Conservation (phyloP, 805 yeast species). For the Saccharomycopsis malanga region DNA sequence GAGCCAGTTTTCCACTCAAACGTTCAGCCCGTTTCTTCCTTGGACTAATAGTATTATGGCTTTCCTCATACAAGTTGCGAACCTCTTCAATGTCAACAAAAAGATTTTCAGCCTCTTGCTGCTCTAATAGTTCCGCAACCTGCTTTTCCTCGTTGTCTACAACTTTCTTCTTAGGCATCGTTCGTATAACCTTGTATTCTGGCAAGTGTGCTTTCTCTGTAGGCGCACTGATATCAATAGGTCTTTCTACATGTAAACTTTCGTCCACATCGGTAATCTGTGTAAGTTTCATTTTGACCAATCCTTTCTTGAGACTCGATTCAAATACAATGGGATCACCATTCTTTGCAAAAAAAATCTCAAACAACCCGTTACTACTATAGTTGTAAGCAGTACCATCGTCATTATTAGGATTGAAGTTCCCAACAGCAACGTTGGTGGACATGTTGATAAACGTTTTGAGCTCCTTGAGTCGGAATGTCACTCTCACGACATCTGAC, state of each 20-base stretch:
- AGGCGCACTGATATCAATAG: not conserved
- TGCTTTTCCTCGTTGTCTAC: not conserved
- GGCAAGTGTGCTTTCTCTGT: constrained; percentile 4
- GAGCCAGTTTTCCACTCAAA: not conserved
- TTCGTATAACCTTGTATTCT: constrained; percentile 8
- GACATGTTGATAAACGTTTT: constrained; percentile 10
- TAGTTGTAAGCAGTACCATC: constrained; percentile 2
- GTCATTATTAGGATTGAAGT: not conserved
- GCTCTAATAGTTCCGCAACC: not conserved
- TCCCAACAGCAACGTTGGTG: not conserved
- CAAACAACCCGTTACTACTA: constrained; percentile 9
- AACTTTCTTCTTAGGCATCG: not conserved
- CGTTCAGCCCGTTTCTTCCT: not conserved
- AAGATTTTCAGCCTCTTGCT: not conserved
- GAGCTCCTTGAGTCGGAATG: constrained; percentile 17
- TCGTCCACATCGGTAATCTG: constrained; percentile 16
- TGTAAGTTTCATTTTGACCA: constrained; percentile 8
- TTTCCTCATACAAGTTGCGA: not conserved
- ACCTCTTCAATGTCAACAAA: not conserved
- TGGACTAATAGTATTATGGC: not conserved
- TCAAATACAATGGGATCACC: constrained; percentile 19
- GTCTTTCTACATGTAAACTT: not conserved
- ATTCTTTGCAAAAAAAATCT: constrained; percentile 14
- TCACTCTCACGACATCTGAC: constrained; percentile 4
- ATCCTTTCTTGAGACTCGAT: constrained; percentile 6